A percentile compares a stretch with the other conserved stretches of the same genome.
Conservation (phyloP, 768 basidiomycete species). For the Phanerochaete sordida region DNA sequence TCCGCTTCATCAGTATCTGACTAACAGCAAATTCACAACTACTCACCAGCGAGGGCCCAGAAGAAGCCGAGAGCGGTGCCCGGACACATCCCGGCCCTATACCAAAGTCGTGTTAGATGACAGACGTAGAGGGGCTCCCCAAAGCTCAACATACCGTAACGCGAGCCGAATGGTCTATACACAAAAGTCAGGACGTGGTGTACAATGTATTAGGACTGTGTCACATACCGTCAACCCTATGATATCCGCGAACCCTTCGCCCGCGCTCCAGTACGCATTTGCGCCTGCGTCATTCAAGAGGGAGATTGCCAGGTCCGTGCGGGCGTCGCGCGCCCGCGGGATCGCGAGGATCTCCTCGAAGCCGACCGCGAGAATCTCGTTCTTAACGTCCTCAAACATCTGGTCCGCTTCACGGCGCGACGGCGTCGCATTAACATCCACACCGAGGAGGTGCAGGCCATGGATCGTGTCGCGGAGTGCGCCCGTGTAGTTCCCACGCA, state of each 20-base stretch:
- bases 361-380: conserved; percentile 65
- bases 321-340: conserved; percentile 56
- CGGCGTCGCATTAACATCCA: conserved; percentile 54
- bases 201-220: not conserved
- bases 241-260: conserved; percentile 52
- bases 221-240: conserved; percentile 57
- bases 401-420: conserved; percentile 50
- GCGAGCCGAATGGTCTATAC: conserved; percentile 61
- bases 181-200: not conserved
- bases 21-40: not conserved
- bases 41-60: conserved; percentile 61
- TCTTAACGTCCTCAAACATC: conserved; percentile 71
- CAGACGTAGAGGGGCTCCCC: no score
- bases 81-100: conserved; percentile 65
- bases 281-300: conserved; percentile 70
- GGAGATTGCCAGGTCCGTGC: conserved; percentile 59
- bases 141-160: conserved; percentile 39
- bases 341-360: conserved; percentile 65
- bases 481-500: conserved; percentile 50
- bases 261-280: conserved; percentile 69
- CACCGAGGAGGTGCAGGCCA: conserved; percentile 58
- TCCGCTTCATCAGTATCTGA: not conserved
- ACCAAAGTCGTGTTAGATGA: no score
- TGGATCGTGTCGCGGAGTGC: conserved; percentile 56
- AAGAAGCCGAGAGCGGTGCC: conserved; percentile 71